Conservation (phyloP, 2,329 filamentous ascomycete genomes). For the Domatiomyces globalis region DNA sequence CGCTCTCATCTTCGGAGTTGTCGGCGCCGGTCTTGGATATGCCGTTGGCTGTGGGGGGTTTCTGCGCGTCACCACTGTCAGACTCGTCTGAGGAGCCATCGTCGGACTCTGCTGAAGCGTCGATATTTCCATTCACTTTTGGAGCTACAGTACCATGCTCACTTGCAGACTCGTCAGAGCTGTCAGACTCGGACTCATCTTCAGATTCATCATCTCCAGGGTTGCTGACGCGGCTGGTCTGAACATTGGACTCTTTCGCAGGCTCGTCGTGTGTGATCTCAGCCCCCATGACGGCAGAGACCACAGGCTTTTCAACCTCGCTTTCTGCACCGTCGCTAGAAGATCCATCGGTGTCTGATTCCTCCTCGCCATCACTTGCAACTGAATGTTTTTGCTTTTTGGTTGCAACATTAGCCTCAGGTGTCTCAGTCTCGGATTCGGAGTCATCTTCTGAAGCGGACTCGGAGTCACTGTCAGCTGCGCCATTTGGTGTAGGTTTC, state of each 20-base stretch:
- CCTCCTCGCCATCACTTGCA: conserved; percentile 8
- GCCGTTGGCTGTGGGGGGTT: conserved; percentile 6
- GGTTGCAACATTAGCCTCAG: conserved; percentile 10
- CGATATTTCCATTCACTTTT: conserved; percentile 2
- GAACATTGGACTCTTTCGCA: too few relatives aligned
- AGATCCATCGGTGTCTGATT: conserved; percentile 3
- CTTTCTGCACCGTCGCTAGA: conserved; percentile 20
- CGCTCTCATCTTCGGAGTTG: conserved; percentile 6
- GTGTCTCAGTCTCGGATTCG: conserved; percentile 22
- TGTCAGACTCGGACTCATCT: conserved; percentile 2
- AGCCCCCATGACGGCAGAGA: conserved; percentile 1
- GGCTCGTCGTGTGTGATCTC: neutral
- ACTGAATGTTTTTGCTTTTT: neutral
- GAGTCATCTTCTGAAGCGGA: conserved; percentile 18
- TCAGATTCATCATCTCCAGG: neutral
- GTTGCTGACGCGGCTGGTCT: too few relatives aligned
- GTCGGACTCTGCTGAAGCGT: conserved; percentile 10
- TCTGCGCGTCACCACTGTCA: conserved; percentile 14
- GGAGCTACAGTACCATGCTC: conserved; percentile 17
- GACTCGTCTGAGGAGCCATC: conserved; percentile 22
- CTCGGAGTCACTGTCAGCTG: conserved; percentile 23
- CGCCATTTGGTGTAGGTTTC: conserved; percentile 2
- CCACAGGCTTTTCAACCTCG: conserved; percentile 9
- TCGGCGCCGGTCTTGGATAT: conserved; percentile 2
- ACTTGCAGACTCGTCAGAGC: conserved; percentile 16